Percentiles rank a stretch among this genome's conserved stretches.
Evolutionary conservation across 2,329 filamentous ascomycete genomes (phyloP).

Genomic region (Stenocarpella maydis): DNA sequence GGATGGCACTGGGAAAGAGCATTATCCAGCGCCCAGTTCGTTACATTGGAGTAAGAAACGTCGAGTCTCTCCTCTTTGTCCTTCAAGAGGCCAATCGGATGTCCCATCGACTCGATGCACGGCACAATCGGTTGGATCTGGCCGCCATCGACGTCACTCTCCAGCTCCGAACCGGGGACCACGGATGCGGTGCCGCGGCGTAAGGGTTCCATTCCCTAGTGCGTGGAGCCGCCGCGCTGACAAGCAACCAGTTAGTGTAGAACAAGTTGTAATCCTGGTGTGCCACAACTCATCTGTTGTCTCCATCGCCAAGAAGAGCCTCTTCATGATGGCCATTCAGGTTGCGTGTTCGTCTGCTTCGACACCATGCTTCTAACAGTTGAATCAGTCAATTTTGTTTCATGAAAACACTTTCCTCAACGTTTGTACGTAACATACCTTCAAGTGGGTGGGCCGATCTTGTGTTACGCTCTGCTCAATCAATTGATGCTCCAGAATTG

Average conservation of each 20-base stretch:
- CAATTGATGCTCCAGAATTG: neutral
- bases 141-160: neutral
- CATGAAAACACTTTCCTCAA: accelerated
- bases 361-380: neutral
- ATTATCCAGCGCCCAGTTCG: neutral
- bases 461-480: neutral
- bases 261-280: neutral
- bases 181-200: neutral
- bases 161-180: neutral
- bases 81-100: neutral
- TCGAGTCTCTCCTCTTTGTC: conserved; percentile 2
- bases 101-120: neutral
- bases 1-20: neutral
- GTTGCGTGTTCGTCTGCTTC: neutral
- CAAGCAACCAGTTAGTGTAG: neutral
- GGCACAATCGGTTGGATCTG: neutral
- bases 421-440: neutral
- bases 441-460: neutral
- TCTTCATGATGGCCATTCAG: neutral
- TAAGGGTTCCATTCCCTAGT: neutral
- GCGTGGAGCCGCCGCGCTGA: neutral
- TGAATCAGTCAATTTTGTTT: neutral
- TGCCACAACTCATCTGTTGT: neutral
- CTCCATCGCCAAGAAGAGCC: neutral
- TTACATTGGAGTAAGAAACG: neutral